phyloP scores from a whole-genome alignment of 495 filamentous ascomycete genomes.

The Aspergillus hancockii region DNA sequence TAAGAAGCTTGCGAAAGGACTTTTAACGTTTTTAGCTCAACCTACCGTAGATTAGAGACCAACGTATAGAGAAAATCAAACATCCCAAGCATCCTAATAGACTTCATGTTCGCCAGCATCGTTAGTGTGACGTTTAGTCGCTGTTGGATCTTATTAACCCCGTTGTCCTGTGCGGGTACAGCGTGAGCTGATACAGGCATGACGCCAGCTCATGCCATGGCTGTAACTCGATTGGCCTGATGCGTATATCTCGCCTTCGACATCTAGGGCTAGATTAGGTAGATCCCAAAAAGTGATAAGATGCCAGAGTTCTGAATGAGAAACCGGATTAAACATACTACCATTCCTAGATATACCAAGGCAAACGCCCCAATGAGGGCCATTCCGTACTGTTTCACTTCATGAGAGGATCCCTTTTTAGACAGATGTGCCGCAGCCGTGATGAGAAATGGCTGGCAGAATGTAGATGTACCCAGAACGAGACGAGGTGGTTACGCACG shows the following conservation, averaged over 20 bases:
- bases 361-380: neutral
- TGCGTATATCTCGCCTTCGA: neutral
- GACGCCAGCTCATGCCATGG: neutral
- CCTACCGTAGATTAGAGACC: neutral
- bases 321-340: neutral
- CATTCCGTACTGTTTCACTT: neutral
- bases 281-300: neutral
- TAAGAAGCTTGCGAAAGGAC: neutral
- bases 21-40: conserved; percentile 4
- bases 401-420: neutral
- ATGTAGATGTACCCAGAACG: neutral
- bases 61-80: neutral
- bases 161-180: conserved; percentile 33
- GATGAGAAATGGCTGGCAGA: neutral
- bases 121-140: conserved; percentile 36
- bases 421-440: neutral
- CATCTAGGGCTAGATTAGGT: neutral
- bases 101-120: conserved; percentile 36
- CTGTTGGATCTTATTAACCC: conserved; percentile 45
- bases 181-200: neutral
- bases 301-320: neutral
- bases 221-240: neutral
- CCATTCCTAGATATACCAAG: neutral
- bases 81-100: conserved; percentile 32
- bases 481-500: neutral